Base-by-base conservation (phyloP, 2,329 filamentous ascomycete species). In the Colletotrichum gigasporum region DNA sequence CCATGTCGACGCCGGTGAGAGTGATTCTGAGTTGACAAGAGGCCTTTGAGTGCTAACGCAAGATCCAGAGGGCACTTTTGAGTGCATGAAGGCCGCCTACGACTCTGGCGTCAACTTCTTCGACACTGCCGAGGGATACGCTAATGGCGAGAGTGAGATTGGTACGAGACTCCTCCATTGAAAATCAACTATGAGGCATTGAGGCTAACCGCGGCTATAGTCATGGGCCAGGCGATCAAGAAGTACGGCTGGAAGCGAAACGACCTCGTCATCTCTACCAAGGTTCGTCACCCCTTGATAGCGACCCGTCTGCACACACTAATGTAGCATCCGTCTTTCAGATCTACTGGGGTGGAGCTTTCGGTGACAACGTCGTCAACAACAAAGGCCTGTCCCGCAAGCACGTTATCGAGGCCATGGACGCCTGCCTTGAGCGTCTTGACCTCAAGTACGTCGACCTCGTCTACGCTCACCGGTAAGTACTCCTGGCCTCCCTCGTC, bases 371-470 rank as follows among this genome's bases (percentile, higher is more conserved):
- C 72, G 80, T 82, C 10, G 82, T 90, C 65, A 92, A 91, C 78
- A 91, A 91, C 76, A 80, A 82, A 61, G 90, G 90, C 6, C 82
- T 92, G 28, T 90, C 86, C 3, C 82, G 89, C 57, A 92, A 92
- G 76, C 90, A 91, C 76, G 81, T 92, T 56, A 80, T 91, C 67
- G 90, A 92, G 78, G 90, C 88, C 24, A 83, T 88, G 67, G 82
- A 87, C 53, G 80, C 80, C 28, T 86, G 85, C 8, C 80, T 92
- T 28, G 77, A 86, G 71, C 84, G 87, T 26, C 78, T 89, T 16
- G 77, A 79, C 24, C 79, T 89, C 47, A 79, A 84, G 39, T 90
- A 90, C 70, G 89, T 92, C 37, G 90, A 92, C 71, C 78, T 91
- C 42, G 82, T 92, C 69, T 91, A 90, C 71, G 89, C 89, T 14